A percentile compares a stretch with the other conserved stretches of the same genome.
These are phyloP conservation scores for Neurospora sp. DNA, from an alignment of 2,329 filamentous ascomycete species.

Conservation along the genomic window DNA sequence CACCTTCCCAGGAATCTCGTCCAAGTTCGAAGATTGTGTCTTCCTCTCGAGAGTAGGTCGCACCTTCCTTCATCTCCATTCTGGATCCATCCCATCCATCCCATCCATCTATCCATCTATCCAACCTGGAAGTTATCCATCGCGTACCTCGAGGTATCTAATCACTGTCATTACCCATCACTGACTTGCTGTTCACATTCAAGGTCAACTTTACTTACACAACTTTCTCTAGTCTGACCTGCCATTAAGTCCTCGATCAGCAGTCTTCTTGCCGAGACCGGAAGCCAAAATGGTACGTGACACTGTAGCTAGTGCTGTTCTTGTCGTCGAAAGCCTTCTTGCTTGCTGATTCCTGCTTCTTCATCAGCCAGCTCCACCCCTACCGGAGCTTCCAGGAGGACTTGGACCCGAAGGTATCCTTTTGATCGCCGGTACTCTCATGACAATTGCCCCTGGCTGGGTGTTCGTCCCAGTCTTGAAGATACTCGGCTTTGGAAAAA, in stretches of 20 bases:
- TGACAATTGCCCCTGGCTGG: rapidly evolving
- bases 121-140: too few species aligned
- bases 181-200: neutral
- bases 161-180: rapidly evolving
- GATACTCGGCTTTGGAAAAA: neutral
- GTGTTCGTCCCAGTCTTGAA: neutral
- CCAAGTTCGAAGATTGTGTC: too few species aligned
- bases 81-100: too few species aligned
- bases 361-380: neutral
- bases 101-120: too few species aligned
- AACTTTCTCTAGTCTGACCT: neutral
- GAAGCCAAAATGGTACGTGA: neutral
- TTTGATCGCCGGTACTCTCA: neutral
- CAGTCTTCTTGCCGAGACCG: rapidly evolving
- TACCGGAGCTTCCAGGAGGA: neutral
- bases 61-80: too few species aligned
- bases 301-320: neutral
- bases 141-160: too few species aligned
- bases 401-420: neutral
- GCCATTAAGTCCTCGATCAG: neutral
- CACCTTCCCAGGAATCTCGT: too few species aligned
- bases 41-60: too few species aligned
- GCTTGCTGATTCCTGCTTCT: neutral
- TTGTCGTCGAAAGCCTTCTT: neutral
- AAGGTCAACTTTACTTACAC: neutral